Percentiles rank a stretch among this genome's conserved stretches.
Evolutionary conservation across 1,284 basidiomycete species (phyloP).

Genomic region (Laetiporus sulphureus): DNA sequence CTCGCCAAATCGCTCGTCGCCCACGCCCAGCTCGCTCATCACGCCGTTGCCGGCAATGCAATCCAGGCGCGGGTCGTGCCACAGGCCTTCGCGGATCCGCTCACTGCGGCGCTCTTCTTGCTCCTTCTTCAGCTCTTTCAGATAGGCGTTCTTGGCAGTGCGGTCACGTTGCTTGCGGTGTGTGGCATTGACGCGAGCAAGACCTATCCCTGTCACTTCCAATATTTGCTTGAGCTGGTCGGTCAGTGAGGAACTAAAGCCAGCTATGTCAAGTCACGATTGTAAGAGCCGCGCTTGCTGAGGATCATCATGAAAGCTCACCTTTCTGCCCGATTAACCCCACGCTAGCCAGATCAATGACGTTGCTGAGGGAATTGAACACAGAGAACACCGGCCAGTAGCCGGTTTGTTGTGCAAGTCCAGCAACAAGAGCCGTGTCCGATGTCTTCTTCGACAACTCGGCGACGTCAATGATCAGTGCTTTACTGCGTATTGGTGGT

Average conservation of each 20-base stretch:
- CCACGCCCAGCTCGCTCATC: constrained; percentile 78
- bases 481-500: constrained; percentile 39
- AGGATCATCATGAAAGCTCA: constrained; percentile 20
- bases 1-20: constrained; percentile 52
- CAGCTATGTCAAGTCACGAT: constrained; percentile 42
- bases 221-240: constrained; percentile 86
- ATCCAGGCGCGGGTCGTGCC: constrained; percentile 81
- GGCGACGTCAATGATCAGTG: constrained; percentile 77
- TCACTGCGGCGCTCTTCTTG: constrained; percentile 34
- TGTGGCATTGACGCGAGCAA: constrained; percentile 57
- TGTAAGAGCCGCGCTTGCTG: background rate
- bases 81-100: constrained; percentile 51
- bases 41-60: constrained; percentile 76
- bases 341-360: constrained; percentile 90
- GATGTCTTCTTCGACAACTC: constrained; percentile 68
- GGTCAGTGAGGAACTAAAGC: constrained; percentile 77
- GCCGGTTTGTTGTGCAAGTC: constrained; percentile 78
- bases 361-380: constrained; percentile 76
- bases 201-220: constrained; percentile 69
- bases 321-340: constrained; percentile 95
- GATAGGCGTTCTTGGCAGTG: constrained; percentile 28
- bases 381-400: constrained; percentile 92
- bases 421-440: constrained; percentile 65
- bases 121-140: constrained; percentile 24
- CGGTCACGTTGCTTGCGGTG: constrained; percentile 41